These are phyloP conservation scores for Orbilia javanica DNA, from an alignment of 2,329 filamentous ascomycete species.

Conservation along the genomic window DNA sequence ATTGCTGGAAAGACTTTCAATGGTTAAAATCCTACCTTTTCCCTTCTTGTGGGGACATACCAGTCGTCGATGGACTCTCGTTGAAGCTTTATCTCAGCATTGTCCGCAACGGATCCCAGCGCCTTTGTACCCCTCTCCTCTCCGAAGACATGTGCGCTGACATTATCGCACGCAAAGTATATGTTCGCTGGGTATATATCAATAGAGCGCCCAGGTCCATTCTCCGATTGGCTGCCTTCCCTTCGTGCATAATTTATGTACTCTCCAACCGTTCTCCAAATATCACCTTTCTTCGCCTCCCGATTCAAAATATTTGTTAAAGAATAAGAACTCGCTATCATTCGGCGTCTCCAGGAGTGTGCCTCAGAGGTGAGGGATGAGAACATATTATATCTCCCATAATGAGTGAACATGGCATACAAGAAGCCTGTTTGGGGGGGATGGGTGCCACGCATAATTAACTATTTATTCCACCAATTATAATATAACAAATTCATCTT, in stretches of 20 bases:
- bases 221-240: slow-evolving; percentile 29
- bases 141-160: slow-evolving; percentile 58
- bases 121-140: slow-evolving; percentile 40
- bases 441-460: not conserved
- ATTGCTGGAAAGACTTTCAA: not conserved
- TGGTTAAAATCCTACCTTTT: slow-evolving; percentile 14
- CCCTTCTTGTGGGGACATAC: slow-evolving; percentile 40
- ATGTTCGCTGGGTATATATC: slow-evolving; percentile 57
- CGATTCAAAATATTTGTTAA: slow-evolving; percentile 50
- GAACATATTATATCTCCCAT: slow-evolving; percentile 58
- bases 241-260: slow-evolving; percentile 40
- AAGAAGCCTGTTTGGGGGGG: slow-evolving; percentile 26
- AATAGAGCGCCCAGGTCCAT: slow-evolving; percentile 22
- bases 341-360: slow-evolving; percentile 59
- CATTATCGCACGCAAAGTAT: slow-evolving; percentile 58
- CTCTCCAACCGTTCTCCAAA: slow-evolving; percentile 45
- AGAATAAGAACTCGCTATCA: slow-evolving; percentile 56
- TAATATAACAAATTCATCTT: not conserved
- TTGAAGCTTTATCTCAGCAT: slow-evolving; percentile 13
- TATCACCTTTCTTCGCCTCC: slow-evolving; percentile 53
- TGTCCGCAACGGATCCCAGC: slow-evolving; percentile 9
- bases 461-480: slow-evolving; percentile 37
- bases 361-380: slow-evolving; percentile 49
- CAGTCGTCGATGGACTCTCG: slow-evolving; percentile 41
- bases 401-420: slow-evolving; percentile 58